Evolutionary conservation across 768 basidiomycete species (phyloP), one percentile per base, ranked within the genome.

Genomic region (Trametes cingulata): DNA sequence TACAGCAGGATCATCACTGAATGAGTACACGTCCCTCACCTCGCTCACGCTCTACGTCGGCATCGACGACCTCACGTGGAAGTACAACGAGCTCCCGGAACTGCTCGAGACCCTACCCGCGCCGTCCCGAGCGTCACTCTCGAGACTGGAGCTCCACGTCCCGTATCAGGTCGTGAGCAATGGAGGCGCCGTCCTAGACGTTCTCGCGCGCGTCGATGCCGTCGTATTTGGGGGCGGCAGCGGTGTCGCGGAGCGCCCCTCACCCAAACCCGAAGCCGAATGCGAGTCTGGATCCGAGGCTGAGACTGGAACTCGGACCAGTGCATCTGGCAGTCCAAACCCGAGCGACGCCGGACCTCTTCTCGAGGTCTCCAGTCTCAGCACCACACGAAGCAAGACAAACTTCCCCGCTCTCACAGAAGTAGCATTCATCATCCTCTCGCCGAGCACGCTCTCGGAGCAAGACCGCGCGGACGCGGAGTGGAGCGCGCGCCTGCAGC

Each of bases 21-120:
- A 35, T 17, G 24, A 37, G 8, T 61, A 61, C 40, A 48, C 47
- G 29, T 41, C 41, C 29, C 39, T 61, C 40, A n/a, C 27, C 4
- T 50, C 52, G 7, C 60, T 61, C 41, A 36, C 39, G 19, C 41
- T 61, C 27, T 43, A 19, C 37, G 39, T 49, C n/a, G 46, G 56
- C 27, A 22, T 49, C 13, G 56, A 57, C 56, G 56, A 49, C 47
- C 10, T 42, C 27, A 49, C 48, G 15, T 47, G 29, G 14, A 17
- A 50, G 10, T 41, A 33, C 39, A 25, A 24, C 1, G 37, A 27
- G 15, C 56, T 57, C 39, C 47, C 56, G 2, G 56, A 57, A 19
- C 2, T 57, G 24, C 19, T 57, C 25, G 39, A 14, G n/a, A 39
- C 24, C 4, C 39, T 39, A 5, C 20, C 55, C 1, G 1, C 6